Evolutionary conservation across 208 protist species (phyloP).

Genomic region (Plasmodiophora brassicae): DNA sequence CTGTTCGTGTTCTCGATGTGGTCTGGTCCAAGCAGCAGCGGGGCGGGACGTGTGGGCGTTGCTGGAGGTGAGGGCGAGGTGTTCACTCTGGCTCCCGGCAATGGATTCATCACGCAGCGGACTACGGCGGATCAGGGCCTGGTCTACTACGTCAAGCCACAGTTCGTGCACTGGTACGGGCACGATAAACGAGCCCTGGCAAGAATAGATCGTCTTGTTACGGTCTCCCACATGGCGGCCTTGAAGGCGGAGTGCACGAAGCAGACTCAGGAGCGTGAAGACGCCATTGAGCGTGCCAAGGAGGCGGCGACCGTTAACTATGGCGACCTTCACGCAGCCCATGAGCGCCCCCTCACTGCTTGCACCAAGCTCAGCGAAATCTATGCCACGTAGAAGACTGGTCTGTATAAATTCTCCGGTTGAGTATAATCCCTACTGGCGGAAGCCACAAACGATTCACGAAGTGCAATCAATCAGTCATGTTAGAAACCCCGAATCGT

Average conservation of each 20-base stretch:
- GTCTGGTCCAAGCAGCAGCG: neutral
- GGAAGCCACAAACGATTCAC: no score
- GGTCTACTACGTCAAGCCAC: neutral
- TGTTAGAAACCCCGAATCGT: no score
- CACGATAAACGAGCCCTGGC: neutral
- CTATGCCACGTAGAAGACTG: no score
- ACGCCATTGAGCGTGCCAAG: neutral
- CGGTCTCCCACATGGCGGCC: neutral
- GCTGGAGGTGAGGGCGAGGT: neutral
- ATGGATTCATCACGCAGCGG: neutral
- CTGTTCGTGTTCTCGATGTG: constrained; percentile 21
- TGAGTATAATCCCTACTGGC: no score
- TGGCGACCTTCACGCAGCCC: no score
- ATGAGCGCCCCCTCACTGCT: no score
- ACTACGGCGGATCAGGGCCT: neutral
- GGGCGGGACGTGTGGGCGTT: neutral
- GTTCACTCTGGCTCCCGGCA: neutral
- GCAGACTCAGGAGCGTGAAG: neutral
- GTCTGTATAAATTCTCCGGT: no score
- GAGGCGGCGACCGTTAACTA: no score
- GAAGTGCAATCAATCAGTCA: no score
- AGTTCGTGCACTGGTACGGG: neutral
- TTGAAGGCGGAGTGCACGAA: neutral
- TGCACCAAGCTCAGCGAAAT: no score
- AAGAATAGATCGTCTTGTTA: neutral